Conservation (phyloP, 768 basidiomycete species). For the Pisolithus microcarpus region DNA sequence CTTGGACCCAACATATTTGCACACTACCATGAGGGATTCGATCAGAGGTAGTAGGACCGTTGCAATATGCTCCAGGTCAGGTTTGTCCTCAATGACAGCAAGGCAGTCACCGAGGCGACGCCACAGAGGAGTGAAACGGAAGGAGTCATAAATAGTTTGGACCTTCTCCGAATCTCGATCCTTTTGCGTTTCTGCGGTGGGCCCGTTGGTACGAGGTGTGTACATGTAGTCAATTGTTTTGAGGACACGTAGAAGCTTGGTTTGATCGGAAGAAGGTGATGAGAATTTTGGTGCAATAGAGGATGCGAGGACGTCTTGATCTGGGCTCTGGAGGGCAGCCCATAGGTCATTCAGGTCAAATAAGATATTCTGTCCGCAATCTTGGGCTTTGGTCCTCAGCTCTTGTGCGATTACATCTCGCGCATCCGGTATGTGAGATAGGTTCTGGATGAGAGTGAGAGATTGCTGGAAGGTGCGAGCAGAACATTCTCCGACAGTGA, state of each 20-base stretch:
- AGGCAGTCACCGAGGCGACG: constrained; percentile 84
- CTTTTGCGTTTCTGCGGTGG: constrained; percentile 31
- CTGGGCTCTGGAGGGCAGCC: constrained; percentile 48
- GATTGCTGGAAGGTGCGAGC: constrained; percentile 95
- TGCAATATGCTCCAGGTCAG: constrained; percentile 80
- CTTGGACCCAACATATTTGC: constrained; percentile 84
- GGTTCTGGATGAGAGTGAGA: constrained; percentile 83
- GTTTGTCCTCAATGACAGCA: constrained; percentile 69
- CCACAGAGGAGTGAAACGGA: constrained; percentile 89
- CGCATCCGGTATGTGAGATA: constrained; percentile 83
- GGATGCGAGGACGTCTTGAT: constrained; percentile 51
- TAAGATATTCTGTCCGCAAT: constrained; percentile 71
- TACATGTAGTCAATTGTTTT: constrained; percentile 99
- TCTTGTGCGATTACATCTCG: constrained; percentile 87
- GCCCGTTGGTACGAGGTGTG: constrained; percentile 47
- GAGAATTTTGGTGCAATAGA: constrained; percentile 86
- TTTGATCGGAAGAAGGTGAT: constrained; percentile 87
- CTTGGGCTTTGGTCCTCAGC: constrained; percentile 77
- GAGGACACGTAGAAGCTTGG: constrained; percentile 89
- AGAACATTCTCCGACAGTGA: constrained; percentile 96
- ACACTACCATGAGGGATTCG: constrained; percentile 96
- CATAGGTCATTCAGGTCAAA: constrained; percentile 74
- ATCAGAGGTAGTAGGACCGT: constrained; percentile 91
- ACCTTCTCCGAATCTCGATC: constrained; percentile 72
- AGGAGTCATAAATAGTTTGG: constrained; percentile 82